Conservation (phyloP, 23 red algal species). For the Agarophyton chilense region DNA sequence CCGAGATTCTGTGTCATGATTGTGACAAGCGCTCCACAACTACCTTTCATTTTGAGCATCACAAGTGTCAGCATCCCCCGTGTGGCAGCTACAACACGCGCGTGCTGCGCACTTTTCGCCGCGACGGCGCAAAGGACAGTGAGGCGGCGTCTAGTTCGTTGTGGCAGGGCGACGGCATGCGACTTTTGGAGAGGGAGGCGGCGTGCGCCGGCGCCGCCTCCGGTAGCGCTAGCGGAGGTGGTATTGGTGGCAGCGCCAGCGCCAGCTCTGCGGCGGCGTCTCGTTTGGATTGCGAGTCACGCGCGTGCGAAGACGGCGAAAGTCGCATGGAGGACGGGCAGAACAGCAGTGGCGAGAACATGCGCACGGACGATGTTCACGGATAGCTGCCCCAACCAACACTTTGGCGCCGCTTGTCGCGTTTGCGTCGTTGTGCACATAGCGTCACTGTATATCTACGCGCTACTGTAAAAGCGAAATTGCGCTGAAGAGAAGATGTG, state of each 20-base stretch:
- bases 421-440: not conserved
- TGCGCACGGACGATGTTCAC: slow-evolving; percentile 10
- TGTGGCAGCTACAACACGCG: slow-evolving; percentile 94
- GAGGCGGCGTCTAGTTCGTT: not conserved
- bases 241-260: not conserved
- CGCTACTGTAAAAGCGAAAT: no score
- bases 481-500: no score
- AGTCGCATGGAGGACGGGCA: not conserved
- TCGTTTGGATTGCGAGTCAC: not conserved
- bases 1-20: slow-evolving; percentile 92
- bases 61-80: slow-evolving; percentile 62
- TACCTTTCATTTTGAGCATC: slow-evolving; percentile 83
- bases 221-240: not conserved
- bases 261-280: not conserved
- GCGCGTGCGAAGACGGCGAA: not conserved
- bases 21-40: slow-evolving; percentile 70
- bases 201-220: not conserved
- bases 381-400: not conserved
- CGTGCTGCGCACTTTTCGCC: slow-evolving; percentile 44
- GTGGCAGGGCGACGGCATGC: not conserved
- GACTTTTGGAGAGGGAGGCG: not conserved
- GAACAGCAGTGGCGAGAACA: not conserved
- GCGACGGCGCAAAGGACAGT: not conserved
- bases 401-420: no score
- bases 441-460: no score